Base-by-base conservation (phyloP, 2,329 filamentous ascomycete genomes). In the Dendrostoma leiphaemia region DNA sequence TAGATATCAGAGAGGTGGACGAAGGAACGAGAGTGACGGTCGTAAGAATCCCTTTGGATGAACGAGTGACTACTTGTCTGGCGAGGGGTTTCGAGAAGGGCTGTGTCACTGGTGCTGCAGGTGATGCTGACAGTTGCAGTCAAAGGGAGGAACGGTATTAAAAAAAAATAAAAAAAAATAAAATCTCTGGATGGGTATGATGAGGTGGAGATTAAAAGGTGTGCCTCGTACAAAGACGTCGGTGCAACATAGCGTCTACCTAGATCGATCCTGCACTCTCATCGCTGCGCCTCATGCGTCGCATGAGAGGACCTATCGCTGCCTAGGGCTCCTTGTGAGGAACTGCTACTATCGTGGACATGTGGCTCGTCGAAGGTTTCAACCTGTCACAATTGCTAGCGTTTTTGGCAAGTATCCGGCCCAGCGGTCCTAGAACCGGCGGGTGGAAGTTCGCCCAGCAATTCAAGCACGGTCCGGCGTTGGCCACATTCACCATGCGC, bases 1-100 rank as follows among this genome's bases (percentile, higher is more conserved):
- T 50, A 35, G 44, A 45, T 13, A 23, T 26, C 31, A 35, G 45
- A 35, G 45, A 19, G n/a, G 38, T 31, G 32, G 49, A 37, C 35
- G 49, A 12, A 38, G 50, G 31, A 57, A 54, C n/a, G n/a, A 29
- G 54, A 57, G 34, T 40, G 54, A 50, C 46, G 53, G 31, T 35
- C 24, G 26, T 31, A 46, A 57, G 35, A 46, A n/a, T n/a, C n/a
- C n/a, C 32, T 7, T 17, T 35, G n/a, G 7, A 32, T 28, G 26
- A 46, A 50, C 21, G 50, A 57, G 54, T 53, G 54, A 53, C 49
- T 56, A n/a, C n/a, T n/a, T n/a, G n/a, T n/a, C n/a, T n/a, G n/a
- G n/a, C n/a, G n/a, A n/a, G n/a, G n/a, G n/a, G n/a, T n/a, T n/a
- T n/a, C n/a, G n/a, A n/a, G n/a, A n/a, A n/a, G n/a, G n/a, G n/a